Evolutionary conservation across 1,284 basidiomycete species (phyloP).

Genomic region (Cerioporus squamosus): DNA sequence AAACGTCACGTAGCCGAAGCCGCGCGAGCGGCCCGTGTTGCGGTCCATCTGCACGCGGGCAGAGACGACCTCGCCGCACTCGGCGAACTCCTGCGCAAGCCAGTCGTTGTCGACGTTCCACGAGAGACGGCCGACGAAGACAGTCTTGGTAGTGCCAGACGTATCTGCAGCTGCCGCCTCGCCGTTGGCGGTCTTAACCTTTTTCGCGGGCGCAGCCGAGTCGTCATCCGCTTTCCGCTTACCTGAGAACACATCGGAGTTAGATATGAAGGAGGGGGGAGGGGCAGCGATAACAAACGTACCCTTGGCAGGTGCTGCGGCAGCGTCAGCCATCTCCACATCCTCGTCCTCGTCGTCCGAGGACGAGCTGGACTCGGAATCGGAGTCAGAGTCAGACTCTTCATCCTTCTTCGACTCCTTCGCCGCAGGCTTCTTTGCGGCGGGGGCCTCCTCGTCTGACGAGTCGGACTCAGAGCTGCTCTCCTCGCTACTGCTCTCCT

Average conservation of each 20-base stretch:
- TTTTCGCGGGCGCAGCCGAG: slow-evolving; percentile 71
- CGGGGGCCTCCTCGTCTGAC: slow-evolving; percentile 39
- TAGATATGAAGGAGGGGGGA: not conserved
- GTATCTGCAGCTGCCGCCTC: slow-evolving; percentile 50
- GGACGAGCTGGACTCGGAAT: slow-evolving; percentile 26
- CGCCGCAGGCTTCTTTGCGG: slow-evolving; percentile 37
- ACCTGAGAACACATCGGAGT: slow-evolving; percentile 37
- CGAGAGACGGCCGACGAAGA: slow-evolving; percentile 94
- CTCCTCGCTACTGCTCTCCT: slow-evolving; percentile 22
- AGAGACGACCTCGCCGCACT: slow-evolving; percentile 86
- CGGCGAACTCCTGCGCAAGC: slow-evolving; percentile 89
- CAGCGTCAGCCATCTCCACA: slow-evolving; percentile 59
- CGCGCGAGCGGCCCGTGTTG: slow-evolving; percentile 84
- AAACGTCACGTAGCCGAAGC: slow-evolving; percentile 97
- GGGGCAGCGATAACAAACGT: slow-evolving; percentile 14
- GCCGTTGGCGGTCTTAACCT: slow-evolving; percentile 74
- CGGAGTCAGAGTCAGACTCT: slow-evolving; percentile 36
- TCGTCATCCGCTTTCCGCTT: slow-evolving; percentile 90
- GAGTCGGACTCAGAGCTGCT: slow-evolving; percentile 28
- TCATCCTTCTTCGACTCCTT: slow-evolving; percentile 9
- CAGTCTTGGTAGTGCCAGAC: slow-evolving; percentile 64
- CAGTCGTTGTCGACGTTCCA: slow-evolving; percentile 99
- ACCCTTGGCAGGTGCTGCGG: slow-evolving; percentile 50
- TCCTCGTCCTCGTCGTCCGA: slow-evolving; percentile 51
- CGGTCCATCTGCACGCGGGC: slow-evolving; percentile 94